Evolutionary conservation across 176 grass and related monocot genomes (phyloP).

Genomic region (Juncus effusus): DNA sequence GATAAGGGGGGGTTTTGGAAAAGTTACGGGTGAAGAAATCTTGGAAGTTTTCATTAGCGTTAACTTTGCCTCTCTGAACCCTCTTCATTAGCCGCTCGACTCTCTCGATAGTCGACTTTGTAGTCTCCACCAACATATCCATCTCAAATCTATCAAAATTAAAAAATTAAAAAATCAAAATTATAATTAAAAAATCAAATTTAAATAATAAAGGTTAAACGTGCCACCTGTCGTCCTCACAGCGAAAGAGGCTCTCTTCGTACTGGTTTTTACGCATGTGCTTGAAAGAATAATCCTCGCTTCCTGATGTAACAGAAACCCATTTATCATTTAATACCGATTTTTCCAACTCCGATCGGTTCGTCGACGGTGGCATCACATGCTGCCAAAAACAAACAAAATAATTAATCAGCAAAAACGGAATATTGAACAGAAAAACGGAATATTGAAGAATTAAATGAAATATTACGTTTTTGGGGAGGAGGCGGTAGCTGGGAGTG

Average conservation of each 20-base stretch:
- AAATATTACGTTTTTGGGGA: conserved; percentile 76
- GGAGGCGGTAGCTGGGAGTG: conserved; percentile 89
- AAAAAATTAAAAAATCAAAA: conserved; percentile 6
- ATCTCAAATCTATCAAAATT: conserved; percentile 22
- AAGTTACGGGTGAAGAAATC: conserved; percentile 26
- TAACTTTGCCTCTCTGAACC: conserved; percentile 4
- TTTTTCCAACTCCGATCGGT: conserved; percentile 76
- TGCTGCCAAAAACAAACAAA: conserved; percentile 44
- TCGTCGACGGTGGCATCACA: conserved; percentile 71
- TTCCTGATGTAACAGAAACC: conserved; percentile 99
- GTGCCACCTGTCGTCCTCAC: conserved; percentile 86
- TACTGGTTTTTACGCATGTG: conserved; percentile 99
- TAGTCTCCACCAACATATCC: conserved; percentile 27
- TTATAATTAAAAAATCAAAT: background rate
- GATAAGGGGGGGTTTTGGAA: background rate
- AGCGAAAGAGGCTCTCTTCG: conserved; percentile 98
- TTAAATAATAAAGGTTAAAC: conserved; percentile 11
- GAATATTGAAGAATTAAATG: conserved; percentile 6
- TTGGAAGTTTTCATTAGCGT: conserved; percentile 4
- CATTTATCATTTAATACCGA: conserved; percentile 82
- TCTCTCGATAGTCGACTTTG: conserved; percentile 9
- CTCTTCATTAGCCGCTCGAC: conserved; percentile 17
- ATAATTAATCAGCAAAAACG: too few species aligned
- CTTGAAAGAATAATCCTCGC: conserved; percentile 99
- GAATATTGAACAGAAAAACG: conserved; percentile 9